These are phyloP conservation scores for Saksenaea vasiformis DNA, from an alignment of 371 early-diverging fungal genomes.

Conservation along the genomic window DNA sequence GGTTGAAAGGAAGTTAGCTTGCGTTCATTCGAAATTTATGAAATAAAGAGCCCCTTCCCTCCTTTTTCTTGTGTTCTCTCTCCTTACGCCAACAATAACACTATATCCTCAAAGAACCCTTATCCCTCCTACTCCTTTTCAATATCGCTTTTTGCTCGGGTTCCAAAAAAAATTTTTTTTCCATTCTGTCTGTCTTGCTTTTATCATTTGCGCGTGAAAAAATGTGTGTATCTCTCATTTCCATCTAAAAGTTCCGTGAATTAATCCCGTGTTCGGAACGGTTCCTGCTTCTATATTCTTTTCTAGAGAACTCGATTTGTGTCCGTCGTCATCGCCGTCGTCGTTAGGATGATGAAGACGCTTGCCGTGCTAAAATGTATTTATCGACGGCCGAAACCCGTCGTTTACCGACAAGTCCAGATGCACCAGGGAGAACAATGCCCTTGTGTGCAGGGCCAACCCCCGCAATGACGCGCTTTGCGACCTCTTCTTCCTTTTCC, in stretches of 20 bases:
- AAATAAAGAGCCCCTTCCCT: conserved; percentile 1
- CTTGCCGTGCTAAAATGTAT: background rate
- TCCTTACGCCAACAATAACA: conserved; percentile 5
- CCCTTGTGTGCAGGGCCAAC: conserved; percentile 10
- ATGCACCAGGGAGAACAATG: conserved; percentile 17
- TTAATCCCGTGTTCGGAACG: too few species aligned
- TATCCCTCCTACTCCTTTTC: too few species aligned
- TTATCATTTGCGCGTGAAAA: too few species aligned
- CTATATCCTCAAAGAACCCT: background rate
- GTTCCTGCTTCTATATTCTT: too few species aligned
- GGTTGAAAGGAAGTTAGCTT: background rate
- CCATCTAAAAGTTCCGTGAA: too few species aligned
- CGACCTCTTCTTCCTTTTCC: background rate
- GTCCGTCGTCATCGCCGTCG: too few species aligned
- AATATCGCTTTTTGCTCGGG: too few species aligned
- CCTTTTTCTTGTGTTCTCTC: conserved; percentile 4
- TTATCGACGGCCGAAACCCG: background rate
- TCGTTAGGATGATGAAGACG: background rate
- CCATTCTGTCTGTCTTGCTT: too few species aligned
- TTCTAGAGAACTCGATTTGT: too few species aligned
- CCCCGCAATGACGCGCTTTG: conserved; percentile 3
- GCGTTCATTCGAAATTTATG: conserved; percentile 2
- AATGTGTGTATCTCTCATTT: too few species aligned
- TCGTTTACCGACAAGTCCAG: conserved; percentile 5
- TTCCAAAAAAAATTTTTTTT: too few species aligned